Conservation (phyloP, 164 flowering plant genomes). For the Annona cherimola region DNA sequence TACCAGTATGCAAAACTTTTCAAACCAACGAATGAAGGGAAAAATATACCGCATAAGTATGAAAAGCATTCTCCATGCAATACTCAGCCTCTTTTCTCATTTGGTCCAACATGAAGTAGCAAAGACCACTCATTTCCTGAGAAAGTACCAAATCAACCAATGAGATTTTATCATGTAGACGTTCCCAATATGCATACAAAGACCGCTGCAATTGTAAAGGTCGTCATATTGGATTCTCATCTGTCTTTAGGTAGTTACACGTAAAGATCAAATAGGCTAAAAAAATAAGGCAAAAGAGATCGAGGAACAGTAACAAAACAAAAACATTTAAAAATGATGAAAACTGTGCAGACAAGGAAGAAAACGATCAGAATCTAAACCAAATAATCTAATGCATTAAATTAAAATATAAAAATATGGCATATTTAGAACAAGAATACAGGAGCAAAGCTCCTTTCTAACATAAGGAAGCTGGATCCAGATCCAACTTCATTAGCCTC, state of each 20-base stretch:
- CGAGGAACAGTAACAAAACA: too few relatives aligned
- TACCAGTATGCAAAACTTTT: neutral
- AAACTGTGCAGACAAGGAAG: too few relatives aligned
- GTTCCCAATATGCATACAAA: neutral
- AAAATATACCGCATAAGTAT: slow-evolving; percentile 63
- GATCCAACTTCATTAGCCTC: too few relatives aligned
- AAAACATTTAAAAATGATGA: too few relatives aligned
- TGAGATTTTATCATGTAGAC: neutral
- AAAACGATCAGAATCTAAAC: too few relatives aligned
- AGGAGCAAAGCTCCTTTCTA: too few relatives aligned
- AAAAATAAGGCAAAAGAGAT: too few relatives aligned
- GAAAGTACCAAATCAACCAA: neutral
- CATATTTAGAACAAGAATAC: too few relatives aligned
- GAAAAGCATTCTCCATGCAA: slow-evolving; percentile 97
- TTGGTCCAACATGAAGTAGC: slow-evolving; percentile 84
- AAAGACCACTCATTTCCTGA: slow-evolving; percentile 93
- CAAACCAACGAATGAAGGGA: neutral
- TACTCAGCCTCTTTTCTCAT: slow-evolving; percentile 90
- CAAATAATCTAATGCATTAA: too few relatives aligned
- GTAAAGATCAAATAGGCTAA: too few relatives aligned
- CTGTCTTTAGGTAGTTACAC: neutral
- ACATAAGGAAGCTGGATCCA: too few relatives aligned
- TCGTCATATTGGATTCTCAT: neutral
- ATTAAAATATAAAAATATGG: too few relatives aligned
- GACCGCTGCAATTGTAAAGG: neutral